phyloP scores from a whole-genome alignment of 352 stramenopile genomes.

The Phytophthora hibernalis region DNA sequence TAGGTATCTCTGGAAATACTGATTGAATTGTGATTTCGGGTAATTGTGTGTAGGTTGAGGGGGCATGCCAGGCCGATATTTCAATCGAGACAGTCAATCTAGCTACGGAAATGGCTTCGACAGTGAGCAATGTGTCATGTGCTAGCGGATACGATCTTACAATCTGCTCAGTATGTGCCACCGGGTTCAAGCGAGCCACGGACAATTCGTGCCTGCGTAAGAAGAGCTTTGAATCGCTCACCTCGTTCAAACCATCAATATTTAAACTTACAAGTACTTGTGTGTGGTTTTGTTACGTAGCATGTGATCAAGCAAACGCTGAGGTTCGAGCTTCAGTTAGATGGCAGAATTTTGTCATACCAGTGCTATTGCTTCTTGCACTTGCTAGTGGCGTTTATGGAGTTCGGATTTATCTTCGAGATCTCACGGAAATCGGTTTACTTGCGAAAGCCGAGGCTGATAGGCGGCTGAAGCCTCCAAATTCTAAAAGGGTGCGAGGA shows the following conservation, averaged over 20 bases:
- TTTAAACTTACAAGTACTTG: not conserved
- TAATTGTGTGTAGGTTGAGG: slow-evolving; percentile 36
- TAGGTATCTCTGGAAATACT: not conserved
- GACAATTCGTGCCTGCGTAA: slow-evolving; percentile 68
- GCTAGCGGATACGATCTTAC: slow-evolving; percentile 57
- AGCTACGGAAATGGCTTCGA: slow-evolving; percentile 8
- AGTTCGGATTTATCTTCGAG: slow-evolving; percentile 61
- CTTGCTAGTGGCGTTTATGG: slow-evolving; percentile 41
- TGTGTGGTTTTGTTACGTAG: slow-evolving; percentile 36
- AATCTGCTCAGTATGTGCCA: slow-evolving; percentile 74
- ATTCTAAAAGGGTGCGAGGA: slow-evolving; percentile 20
- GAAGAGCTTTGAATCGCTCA: slow-evolving; percentile 15
- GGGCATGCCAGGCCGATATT: slow-evolving; percentile 59
- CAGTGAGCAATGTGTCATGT: slow-evolving; percentile 42
- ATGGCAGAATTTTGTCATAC: slow-evolving; percentile 83
- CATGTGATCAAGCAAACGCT: slow-evolving; percentile 59
- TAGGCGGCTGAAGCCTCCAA: slow-evolving; percentile 47
- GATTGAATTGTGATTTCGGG: not conserved
- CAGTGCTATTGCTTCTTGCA: slow-evolving; percentile 51
- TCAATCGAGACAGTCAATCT: slow-evolving; percentile 43
- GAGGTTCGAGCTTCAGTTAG: slow-evolving; percentile 56
- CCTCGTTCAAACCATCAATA: not conserved
- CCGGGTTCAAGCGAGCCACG: slow-evolving; percentile 59
- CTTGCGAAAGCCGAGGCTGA: slow-evolving; percentile 71
- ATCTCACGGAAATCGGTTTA: slow-evolving; percentile 66